phyloP scores from a whole-genome alignment of 805 yeast species.

The Priceomyces medius region DNA sequence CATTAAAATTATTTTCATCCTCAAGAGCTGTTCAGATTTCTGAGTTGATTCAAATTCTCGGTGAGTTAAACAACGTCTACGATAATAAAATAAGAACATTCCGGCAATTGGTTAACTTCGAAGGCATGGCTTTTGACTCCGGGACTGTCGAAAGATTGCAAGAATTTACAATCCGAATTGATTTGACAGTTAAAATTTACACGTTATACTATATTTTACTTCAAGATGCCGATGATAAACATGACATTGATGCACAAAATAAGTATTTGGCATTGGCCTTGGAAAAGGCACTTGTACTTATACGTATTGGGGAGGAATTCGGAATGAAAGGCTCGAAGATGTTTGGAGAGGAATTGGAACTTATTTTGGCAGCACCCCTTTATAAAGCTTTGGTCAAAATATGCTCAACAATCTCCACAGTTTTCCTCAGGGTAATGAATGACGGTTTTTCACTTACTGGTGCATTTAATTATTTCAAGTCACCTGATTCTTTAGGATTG shows the following conservation, averaged over 20 bases:
- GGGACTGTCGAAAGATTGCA: constrained; percentile 6
- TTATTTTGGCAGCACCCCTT: constrained; percentile 6
- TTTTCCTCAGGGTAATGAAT: constrained; percentile 5
- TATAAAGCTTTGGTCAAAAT: constrained; percentile 5
- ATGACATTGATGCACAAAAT: constrained; percentile 41
- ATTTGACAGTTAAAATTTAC: constrained; percentile 3
- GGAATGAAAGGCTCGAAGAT: constrained; percentile 4
- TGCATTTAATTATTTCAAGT: constrained; percentile 5
- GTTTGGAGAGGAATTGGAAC: constrained; percentile 9
- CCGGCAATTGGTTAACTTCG: constrained; percentile 2
- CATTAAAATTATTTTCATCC: background rate
- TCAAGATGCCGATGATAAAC: background rate
- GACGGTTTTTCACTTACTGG: constrained; percentile 6
- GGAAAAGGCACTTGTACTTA: constrained; percentile 4
- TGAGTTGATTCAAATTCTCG: constrained; percentile 3
- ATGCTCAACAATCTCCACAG: background rate
- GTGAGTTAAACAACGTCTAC: constrained; percentile 4
- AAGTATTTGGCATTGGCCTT: constrained; percentile 4
- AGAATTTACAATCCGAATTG: constrained; percentile 8
- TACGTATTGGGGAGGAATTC: constrained; percentile 4
- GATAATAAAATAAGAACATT: constrained; percentile 7
- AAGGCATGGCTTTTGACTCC: constrained; percentile 2
- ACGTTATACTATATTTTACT: constrained; percentile 4
- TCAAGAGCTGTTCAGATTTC: background rate
- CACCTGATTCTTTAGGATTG: constrained; percentile 7